Base-by-base conservation (phyloP, 2,329 filamentous ascomycete genomes). In the Karstenula rhodostoma region DNA sequence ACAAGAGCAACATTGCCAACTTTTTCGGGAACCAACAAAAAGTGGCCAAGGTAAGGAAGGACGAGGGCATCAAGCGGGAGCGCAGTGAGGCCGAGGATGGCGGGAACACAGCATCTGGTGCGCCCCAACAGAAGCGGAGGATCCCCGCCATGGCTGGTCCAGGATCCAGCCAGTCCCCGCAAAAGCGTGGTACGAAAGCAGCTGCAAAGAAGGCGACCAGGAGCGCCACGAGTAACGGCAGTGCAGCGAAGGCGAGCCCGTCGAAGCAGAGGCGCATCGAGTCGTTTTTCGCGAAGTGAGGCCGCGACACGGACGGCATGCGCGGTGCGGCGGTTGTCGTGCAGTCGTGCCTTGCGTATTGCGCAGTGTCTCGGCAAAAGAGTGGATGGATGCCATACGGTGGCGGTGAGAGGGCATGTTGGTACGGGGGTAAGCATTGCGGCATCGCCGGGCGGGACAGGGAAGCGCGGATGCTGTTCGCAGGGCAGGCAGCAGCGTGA, bases 1-100 rank as follows among this genome's bases (percentile, higher is more conserved):
- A 97, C 77, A 97, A 96, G 80, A 88, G 85, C 52, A 97, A 95
- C 67, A 98, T 98, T 76, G 91, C 91, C 48, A 97, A 97, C 70
- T 97, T 97, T 82, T 98, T 98, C 72, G 85, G 85, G 8, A 90
- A 87, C 44, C 83, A 84, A 62, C 78, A 78, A 57, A 81, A 80
- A 56, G 63, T 64, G 12, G 64, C 65, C 51, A 69, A 76, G 60
- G 57, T 59, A 4, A 68, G 71, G 46, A 35, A 62, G 33, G 67
- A 70, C 5, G 59, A 65, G 40, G 44, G 54, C 55, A 74, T 84
- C 60, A 87, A 87, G 70, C 80, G 84, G 56, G 82, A 84, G 66
- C 77, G 79, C 58, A 76, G 68, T 52, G 78, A 80, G 35, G 67
- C 74, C 44, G 72, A 75, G 17, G 67, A 74, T 56, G 61, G 64